Evolutionary conservation across 208 protist genomes (phyloP).

Genomic region (Leishmania gerbilli): DNA sequence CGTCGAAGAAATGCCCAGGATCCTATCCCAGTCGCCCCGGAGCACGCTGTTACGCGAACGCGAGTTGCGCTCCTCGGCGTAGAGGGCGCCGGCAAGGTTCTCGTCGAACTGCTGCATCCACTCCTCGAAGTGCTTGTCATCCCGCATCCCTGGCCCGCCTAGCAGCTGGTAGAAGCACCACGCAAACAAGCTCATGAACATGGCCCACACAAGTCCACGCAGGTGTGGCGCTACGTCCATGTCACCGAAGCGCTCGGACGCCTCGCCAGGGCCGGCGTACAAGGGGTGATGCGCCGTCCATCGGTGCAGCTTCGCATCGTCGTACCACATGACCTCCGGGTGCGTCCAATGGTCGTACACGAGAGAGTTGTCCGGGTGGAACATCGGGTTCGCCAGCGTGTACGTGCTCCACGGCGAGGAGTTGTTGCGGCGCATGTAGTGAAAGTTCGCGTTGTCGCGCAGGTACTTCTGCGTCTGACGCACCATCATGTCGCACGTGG

Average conservation of each 20-base stretch:
- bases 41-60: constrained; percentile 60
- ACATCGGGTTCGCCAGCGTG: constrained; percentile 87
- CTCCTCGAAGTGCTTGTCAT: constrained; percentile 71
- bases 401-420: constrained; percentile 79
- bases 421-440: constrained; percentile 88
- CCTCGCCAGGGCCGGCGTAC: constrained; percentile 78
- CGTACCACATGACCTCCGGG: constrained; percentile 91
- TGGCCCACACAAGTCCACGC: constrained; percentile 36
- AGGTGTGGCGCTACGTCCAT: constrained; percentile 84
- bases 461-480: constrained; percentile 92
- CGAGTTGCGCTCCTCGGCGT: constrained; percentile 83
- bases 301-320: constrained; percentile 90
- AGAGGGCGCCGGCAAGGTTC: constrained; percentile 69
- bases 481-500: constrained; percentile 93
- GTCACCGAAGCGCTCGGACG: constrained; percentile 84
- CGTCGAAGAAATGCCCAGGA: constrained; percentile 54
- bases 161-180: constrained; percentile 62
- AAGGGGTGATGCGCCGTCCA: constrained; percentile 85
- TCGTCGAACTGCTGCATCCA: constrained; percentile 70
- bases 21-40: constrained; percentile 76
- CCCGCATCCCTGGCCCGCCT: constrained; percentile 37
- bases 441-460: constrained; percentile 81
- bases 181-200: constrained; percentile 37
- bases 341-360: constrained; percentile 94
- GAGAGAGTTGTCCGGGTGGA: constrained; percentile 86